These are phyloP conservation scores for Thelephora aurantiotincta DNA, from an alignment of 768 basidiomycete genomes.

Conservation along the genomic window DNA sequence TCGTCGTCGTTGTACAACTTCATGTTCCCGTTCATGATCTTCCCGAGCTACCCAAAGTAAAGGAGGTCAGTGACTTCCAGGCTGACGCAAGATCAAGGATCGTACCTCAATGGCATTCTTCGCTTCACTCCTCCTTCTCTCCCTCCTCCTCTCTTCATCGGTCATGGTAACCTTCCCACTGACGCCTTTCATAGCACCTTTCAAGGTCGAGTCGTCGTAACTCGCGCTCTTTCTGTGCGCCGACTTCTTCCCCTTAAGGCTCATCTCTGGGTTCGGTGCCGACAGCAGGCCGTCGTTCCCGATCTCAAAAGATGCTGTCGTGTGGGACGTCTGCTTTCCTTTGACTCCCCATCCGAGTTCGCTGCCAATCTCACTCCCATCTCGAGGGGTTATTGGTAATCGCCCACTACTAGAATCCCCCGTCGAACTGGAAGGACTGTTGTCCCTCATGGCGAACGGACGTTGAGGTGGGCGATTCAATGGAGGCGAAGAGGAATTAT, in stretches of 20 bases:
- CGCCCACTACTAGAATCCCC: constrained; percentile 74
- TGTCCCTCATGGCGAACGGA: constrained; percentile 44
- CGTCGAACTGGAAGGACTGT: constrained; percentile 75
- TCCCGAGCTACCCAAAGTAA: constrained; percentile 51
- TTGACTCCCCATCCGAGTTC: constrained; percentile 9
- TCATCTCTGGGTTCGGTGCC: constrained; percentile 2
- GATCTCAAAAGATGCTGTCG: constrained; percentile 4
- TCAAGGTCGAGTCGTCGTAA: constrained; percentile 39
- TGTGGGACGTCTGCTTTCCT: constrained; percentile 7
- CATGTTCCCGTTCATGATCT: constrained; percentile 67
- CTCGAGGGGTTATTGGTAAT: constrained; percentile 61
- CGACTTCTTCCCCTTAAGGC: constrained; percentile 12
- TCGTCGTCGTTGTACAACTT: constrained; percentile 24
- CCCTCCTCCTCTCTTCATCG: constrained; percentile 45
- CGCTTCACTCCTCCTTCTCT: constrained; percentile 71
- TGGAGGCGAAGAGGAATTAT: neutral
- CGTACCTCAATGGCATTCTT: constrained; percentile 80
- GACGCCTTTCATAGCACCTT: constrained; percentile 8
- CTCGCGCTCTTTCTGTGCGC: constrained; percentile 41
- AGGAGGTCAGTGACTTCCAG: constrained; percentile 3
- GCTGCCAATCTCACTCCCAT: constrained; percentile 49
- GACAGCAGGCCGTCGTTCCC: constrained; percentile 2
- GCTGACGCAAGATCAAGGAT: constrained; percentile 6
- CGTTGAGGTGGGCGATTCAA: constrained; percentile 17
- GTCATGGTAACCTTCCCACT: constrained; percentile 9